Conservation (phyloP, 1,284 basidiomycete species). For the Phylloporus sp. region DNA sequence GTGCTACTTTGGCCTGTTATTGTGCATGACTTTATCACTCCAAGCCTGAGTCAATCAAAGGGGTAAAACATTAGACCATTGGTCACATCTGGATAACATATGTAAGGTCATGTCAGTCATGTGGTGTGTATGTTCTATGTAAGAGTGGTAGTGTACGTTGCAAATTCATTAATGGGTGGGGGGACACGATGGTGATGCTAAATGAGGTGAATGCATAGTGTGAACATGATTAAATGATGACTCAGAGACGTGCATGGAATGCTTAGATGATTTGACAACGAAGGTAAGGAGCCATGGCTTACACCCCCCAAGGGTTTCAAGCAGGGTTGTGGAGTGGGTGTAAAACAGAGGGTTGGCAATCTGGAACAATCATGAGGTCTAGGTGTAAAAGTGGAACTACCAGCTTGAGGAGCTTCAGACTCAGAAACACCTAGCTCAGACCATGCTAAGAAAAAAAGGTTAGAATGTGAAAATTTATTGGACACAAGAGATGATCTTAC, state of each 20-base stretch:
- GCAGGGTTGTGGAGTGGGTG: background rate
- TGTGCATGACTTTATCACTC: background rate
- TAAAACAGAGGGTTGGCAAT: background rate
- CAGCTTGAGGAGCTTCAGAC: background rate
- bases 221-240: background rate
- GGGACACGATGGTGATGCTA: background rate
- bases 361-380: background rate
- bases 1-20: background rate
- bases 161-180: background rate
- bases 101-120: background rate
- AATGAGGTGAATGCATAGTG: background rate
- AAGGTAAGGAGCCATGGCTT: background rate
- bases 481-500: background rate
- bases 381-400: too few relatives aligned
- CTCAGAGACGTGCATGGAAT: too few relatives aligned
- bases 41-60: background rate
- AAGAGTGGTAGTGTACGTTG: background rate
- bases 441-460: background rate
- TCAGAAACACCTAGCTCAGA: background rate
- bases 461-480: background rate
- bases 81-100: background rate
- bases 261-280: background rate
- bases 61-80: slow-evolving; percentile 1
- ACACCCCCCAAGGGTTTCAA: background rate
- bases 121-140: background rate